These are phyloP conservation scores for Dentipellis fragilis DNA, from an alignment of 768 basidiomycete species.

Conservation along the genomic window DNA sequence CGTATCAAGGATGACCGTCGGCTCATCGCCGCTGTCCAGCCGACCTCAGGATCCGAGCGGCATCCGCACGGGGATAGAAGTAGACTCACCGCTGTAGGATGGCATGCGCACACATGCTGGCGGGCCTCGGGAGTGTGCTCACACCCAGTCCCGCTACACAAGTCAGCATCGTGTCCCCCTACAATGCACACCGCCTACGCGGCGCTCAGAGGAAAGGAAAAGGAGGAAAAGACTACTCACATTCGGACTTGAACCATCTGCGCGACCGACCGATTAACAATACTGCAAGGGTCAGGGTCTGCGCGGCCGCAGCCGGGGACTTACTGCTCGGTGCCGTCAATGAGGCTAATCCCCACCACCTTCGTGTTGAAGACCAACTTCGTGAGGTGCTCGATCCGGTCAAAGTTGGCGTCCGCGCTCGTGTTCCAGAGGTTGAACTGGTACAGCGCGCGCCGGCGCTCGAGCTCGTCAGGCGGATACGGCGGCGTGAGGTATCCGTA, in stretches of 20 bases:
- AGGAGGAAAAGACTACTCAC: constrained; percentile 30
- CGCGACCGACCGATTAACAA: constrained; percentile 6
- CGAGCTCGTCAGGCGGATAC: constrained; percentile 74
- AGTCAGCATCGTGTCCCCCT: not conserved
- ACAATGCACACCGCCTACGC: not conserved
- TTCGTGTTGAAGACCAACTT: constrained; percentile 90
- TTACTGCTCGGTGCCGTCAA: constrained; percentile 81
- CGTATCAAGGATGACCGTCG: constrained; percentile 77
- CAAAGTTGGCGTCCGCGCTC: constrained; percentile 80
- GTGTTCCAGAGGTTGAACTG: constrained; percentile 92
- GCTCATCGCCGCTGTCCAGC: constrained; percentile 63
- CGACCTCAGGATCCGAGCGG: not conserved
- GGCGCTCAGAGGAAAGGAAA: not conserved
- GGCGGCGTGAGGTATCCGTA: constrained; percentile 72
- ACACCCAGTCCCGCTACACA: constrained; percentile 35
- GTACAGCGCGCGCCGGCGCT: constrained; percentile 76
- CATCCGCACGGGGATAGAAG: not conserved
- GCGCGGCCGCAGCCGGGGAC: constrained; percentile 16
- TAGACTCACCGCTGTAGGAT: constrained; percentile 63
- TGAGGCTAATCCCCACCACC: constrained; percentile 70
- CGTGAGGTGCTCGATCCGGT: constrained; percentile 85
- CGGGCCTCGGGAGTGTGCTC: constrained; percentile 38
- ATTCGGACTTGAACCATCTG: constrained; percentile 88
- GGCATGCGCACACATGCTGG: constrained; percentile 77
- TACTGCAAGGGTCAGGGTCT: not conserved